Base-by-base conservation (phyloP, 176 grass and related monocot species). In the Elymus sibiricus region DNA sequence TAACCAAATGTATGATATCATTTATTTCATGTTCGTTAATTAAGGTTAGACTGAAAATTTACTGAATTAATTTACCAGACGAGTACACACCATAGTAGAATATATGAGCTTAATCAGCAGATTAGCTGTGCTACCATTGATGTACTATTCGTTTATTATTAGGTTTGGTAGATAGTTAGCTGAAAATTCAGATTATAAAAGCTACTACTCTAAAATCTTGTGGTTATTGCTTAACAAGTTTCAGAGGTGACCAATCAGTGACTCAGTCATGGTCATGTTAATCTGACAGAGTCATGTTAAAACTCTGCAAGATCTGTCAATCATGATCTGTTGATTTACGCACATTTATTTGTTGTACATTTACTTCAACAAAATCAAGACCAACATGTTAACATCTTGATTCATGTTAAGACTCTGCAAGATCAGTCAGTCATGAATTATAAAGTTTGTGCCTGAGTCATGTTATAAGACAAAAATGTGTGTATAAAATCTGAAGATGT, bases 181-280 rank as follows among this genome's bases (percentile, higher is more conserved):
- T 15, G 16, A 87, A 31, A 79, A 19, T 28, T 75, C 13, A 43
- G 9, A 22, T 14, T 65, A 56, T 9, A 42, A 84, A 19, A 16
- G 24, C 39, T 82, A 25, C 24, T 40, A 56, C 64, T 63, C n/a
- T 90, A 56, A 51, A 43, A 17, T 88, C 77, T 12, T 79, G 61
- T 35, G 21, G 42, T 82, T 70, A 35, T 16, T 49, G 6, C 42
- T 46, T 28, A 49, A 29, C 46, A 56, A 82, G 46, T 82, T 82
- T 70, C 64, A 6, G 17, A 70, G 70, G 65, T 70, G 22, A 70
- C 26, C 31, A 68, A 68, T 68, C 42, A 51, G 62, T 19, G 16
- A 51, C 47, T 51, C 62, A 80, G 61, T 64, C 10, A 22, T 80
- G 58, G 11, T 80, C 16, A 66, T 43, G 28, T 40, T 46, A 51